Evolutionary conservation across 2,329 filamentous ascomycete species (phyloP), one percentile per base, ranked within the genome.

Genomic region (Plenodomus tracheiphilus): DNA sequence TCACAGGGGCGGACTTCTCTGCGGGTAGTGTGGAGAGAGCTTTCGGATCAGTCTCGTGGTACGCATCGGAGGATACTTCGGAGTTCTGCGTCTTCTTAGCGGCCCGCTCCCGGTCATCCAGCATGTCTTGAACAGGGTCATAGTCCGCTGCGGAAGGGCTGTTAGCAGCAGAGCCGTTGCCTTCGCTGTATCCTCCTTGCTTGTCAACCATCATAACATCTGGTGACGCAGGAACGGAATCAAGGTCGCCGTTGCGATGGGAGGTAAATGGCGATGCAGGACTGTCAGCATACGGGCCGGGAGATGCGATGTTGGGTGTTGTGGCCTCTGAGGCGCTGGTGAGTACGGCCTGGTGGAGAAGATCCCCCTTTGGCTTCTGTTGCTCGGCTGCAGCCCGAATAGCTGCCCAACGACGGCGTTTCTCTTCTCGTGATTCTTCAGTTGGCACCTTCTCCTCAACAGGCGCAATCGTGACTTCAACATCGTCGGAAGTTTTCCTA

Each of bases 91-190:
- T 79, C 50, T 85, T 82, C 60, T 84, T 79, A 57, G 86, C 85
- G 62, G 89, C 85, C 47, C 87, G 84, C 50, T 84, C 80, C 62
- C 85, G 84, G 60, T 96, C 91, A 70, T 95, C 89, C 69, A 87
- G 81, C 88, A 93, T 94, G 67, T 97, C 92, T 59, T 86, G 79
- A 1, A 86, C 94, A 1, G 92, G 92, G 66, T 96, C 90, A 69
- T 96, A 96, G 71, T 96, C 90, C 50, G 91, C 91, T 39, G 92
- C 92, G n/a, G 91, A 96, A 5, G 89, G 88, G 6, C 87, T 90
- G 62, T 94, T 87, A 44, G 57, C 69, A 54, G 53, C 59, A 41
- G 53, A 62, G 50, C 51, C 66, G 49, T 50, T 66, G 51, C 21
- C 61, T 37, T 73, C 73, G 32, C 68, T 72, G 17, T 72, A 54